phyloP scores from a whole-genome alignment of 768 basidiomycete genomes.

The Lepiota venenata region DNA sequence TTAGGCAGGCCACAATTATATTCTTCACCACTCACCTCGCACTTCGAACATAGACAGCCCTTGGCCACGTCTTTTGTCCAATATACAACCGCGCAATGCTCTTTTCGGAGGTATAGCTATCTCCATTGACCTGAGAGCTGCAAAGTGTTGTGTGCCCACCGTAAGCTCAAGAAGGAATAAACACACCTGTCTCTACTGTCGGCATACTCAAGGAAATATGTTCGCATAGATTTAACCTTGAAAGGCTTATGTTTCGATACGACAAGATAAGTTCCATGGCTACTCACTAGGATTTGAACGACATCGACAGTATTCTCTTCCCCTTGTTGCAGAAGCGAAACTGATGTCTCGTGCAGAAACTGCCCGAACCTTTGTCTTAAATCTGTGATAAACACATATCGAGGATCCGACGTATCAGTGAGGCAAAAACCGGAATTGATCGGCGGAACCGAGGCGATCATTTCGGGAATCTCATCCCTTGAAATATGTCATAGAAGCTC shows the following conservation, averaged over 20 bases:
- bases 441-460: slow-evolving; percentile 63
- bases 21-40: slow-evolving; percentile 46
- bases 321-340: slow-evolving; percentile 64
- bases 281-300: slow-evolving; percentile 64
- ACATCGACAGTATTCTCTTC: slow-evolving; percentile 82
- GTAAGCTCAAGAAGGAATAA: not conserved
- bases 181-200: slow-evolving; percentile 56
- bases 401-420: slow-evolving; percentile 58
- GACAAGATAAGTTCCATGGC: not conserved
- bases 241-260: not conserved
- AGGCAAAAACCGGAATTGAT: slow-evolving; percentile 67
- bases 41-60: slow-evolving; percentile 63
- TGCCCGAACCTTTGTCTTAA: slow-evolving; percentile 62
- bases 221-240: slow-evolving; percentile 65
- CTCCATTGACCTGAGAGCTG: slow-evolving; percentile 56
- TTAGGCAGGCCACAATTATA: slow-evolving; percentile 1
- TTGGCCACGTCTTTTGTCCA: slow-evolving; percentile 74
- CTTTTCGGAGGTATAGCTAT: slow-evolving; percentile 57
- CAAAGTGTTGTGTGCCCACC: not conserved
- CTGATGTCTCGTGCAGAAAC: slow-evolving; percentile 70
- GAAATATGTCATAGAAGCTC: not conserved
- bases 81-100: slow-evolving; percentile 66
- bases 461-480: slow-evolving; percentile 75
- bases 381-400: slow-evolving; percentile 54
- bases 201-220: slow-evolving; percentile 73